Base-by-base conservation (phyloP, 2,329 filamentous ascomycete genomes). In the Alternaria arbusti region DNA sequence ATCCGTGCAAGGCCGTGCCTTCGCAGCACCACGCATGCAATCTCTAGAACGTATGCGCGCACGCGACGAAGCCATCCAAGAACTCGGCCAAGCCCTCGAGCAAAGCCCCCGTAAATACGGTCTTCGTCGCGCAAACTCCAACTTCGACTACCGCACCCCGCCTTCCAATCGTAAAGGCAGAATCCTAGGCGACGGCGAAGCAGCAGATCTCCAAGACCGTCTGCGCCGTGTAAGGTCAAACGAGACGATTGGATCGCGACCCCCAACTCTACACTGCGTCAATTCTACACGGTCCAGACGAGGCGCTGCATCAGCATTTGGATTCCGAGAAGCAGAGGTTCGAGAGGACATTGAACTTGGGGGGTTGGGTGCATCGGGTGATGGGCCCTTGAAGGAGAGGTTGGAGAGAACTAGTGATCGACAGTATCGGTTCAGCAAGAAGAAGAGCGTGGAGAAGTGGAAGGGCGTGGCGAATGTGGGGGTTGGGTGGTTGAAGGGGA, bases 11-110 rank as follows among this genome's bases (percentile, higher is more conserved):
- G 85, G 85, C 15, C 84, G 84, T 51, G 85, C 84, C 0, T 87
- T 87, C 64, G 81, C 83, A 28, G 84, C 84, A 20, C 84, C 85
- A 6, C 79, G 85, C 32, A 82, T 83, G 71, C 84, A 85, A 63
- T 86, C 84, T 3, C 74, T 86, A 4, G 83, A 86, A 30, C 80
- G 81, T 13, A 79, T 82, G 69, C 79, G 81, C 60, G 72, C 81
- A 23, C 74, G 82, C 55, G 72, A 70, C 43, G 80, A 81, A 26
- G 82, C 83, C 20, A 67, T 84, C 6, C 76, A 81, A 57, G 75
- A 82, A 17, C 65, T 85, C 4, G 77, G 78, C 5, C 70, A 81
- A 43, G 74, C 77, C 1, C 69, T 85, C 6, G 81, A 85, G 30
- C 70, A 76, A 6, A 84, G 82, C 17, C 83, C 83, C 6, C 78